Base-by-base conservation (phyloP, 2,329 filamentous ascomycete genomes). In the Camillea tinctor region DNA sequence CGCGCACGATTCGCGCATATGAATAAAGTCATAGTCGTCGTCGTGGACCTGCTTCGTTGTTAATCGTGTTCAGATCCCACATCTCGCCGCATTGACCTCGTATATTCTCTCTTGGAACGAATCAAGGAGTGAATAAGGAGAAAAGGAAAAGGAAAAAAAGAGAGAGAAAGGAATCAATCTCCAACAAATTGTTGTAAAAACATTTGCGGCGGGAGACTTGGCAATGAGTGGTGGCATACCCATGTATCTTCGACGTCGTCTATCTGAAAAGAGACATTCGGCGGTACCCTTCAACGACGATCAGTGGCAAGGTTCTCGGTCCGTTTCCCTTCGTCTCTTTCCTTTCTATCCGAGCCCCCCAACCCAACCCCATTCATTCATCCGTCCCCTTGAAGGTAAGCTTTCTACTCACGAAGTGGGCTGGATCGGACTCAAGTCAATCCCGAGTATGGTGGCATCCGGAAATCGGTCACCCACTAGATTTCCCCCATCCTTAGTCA, bases 361-460 rank as follows among this genome's bases (percentile, higher is more conserved):
- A 26, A 26, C 24, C 24, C 24, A 26, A 26, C 24, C 24, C 24
- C 26, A 30, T 30, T 11, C 26, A 7, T 7, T 30, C n/a, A n/a
- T n/a, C n/a, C n/a, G n/a, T n/a, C n/a, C n/a, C n/a, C n/a, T 30
- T 6, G 26, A 8, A 20, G 21, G 15, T 19, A 51, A 15, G n/a
- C 19, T n/a, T 56, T 52, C 22, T 26, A 64, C 64, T 56, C 60
- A 67, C 65, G 61, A 66, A 20, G 60, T 62, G 44, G 66, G 66
- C 50, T 68, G 66, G 57, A 68, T 68, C n/a, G 65, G 63, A 54
- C 65, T 67, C 24, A 68, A 62, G 60, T 68, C 66, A 23, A 68
- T 11, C 13, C 66, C 66, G 17, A 66, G 21, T 24, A 68, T 62
- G 15, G 24, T 57, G 53, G 65, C 58, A 19, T 67, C 62, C 40